These are phyloP conservation scores for Mallotus nudiflorus DNA, from an alignment of 345 rosid species.

Conservation along the genomic window DNA sequence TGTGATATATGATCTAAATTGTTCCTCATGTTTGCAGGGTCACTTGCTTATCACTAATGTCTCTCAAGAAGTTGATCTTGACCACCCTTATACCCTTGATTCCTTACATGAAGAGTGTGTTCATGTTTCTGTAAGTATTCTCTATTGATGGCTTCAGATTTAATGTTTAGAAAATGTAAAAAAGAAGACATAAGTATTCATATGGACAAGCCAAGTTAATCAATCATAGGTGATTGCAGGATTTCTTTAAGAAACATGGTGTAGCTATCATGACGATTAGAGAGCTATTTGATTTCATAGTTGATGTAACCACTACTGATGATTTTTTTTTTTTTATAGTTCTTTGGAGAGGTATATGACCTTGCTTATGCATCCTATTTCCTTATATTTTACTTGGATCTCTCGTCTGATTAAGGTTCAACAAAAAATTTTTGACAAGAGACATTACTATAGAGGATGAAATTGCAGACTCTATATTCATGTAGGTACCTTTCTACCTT, in stretches of 20 bases:
- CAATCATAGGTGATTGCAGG: conserved; percentile 44
- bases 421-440: conserved; percentile 59
- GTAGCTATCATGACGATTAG: conserved; percentile 92
- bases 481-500: conserved; percentile 55
- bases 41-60: conserved; percentile 90
- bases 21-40: conserved; percentile 49
- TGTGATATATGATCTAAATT: neutral
- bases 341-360: conserved; percentile 74
- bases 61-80: conserved; percentile 93
- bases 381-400: neutral
- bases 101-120: conserved; percentile 91
- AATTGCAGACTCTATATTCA: conserved; percentile 87
- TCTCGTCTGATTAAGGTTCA: conserved; percentile 59
- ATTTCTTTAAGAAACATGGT: conserved; percentile 85
- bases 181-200: neutral
- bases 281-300: conserved; percentile 92
- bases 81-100: conserved; percentile 90
- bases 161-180: neutral
- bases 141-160: neutral
- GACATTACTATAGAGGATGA: conserved; percentile 76
- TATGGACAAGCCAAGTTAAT: neutral
- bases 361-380: neutral
- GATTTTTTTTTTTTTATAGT: conserved; percentile 66
- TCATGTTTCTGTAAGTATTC: conserved; percentile 81
- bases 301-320: conserved; percentile 82